Evolutionary conservation across 2,329 filamentous ascomycete genomes (phyloP), one percentile per base, ranked within the genome.

Genomic region (Exophiala mesophila): DNA sequence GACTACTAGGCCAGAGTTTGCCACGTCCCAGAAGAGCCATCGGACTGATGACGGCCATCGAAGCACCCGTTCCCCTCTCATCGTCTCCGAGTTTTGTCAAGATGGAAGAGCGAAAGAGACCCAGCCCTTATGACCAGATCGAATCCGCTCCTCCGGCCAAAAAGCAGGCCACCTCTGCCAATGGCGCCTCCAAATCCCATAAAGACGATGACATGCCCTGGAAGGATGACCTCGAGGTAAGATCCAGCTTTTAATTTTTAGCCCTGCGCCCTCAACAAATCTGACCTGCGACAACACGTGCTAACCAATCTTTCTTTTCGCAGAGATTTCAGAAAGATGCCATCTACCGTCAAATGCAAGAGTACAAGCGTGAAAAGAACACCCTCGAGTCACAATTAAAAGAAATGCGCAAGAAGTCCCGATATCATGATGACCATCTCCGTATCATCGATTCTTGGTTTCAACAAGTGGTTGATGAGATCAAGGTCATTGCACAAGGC

Each of bases 41-140:
- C 70, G 71, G 76, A 83, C 85, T 88, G 77, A 94, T 94, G 87
- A 82, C 82, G 83, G 78, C 85, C 78, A 81, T 85, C 72, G 83
- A 85, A 71, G 77, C 79, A 57, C 82, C 68, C 76, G 82, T 75
- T 79, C 81, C 78, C 80, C 48, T 55, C 39, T 46, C 33, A 12
- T 47, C 85, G 74, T 83, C 87, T 72, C 68, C 76, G 66, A 82
- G 82, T 77, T 76, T 86, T 71, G 74, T 81, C 74, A 95, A 92
- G 79, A 98, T 97, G 90, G 92, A 98, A 78, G 92, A 97, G 75
- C 88, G 92, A 79, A 98, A 98, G 79, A 82, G 92, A 79, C 85
- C 88, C 63, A 86, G 88, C 63, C 77, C 84, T 57, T 77, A 79
- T 68, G 85, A 83, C 63, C 72, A 79, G 60, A 86, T 92, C 65